phyloP scores from a whole-genome alignment of 768 basidiomycete species.

The Omphalotus guepiniiformis region DNA sequence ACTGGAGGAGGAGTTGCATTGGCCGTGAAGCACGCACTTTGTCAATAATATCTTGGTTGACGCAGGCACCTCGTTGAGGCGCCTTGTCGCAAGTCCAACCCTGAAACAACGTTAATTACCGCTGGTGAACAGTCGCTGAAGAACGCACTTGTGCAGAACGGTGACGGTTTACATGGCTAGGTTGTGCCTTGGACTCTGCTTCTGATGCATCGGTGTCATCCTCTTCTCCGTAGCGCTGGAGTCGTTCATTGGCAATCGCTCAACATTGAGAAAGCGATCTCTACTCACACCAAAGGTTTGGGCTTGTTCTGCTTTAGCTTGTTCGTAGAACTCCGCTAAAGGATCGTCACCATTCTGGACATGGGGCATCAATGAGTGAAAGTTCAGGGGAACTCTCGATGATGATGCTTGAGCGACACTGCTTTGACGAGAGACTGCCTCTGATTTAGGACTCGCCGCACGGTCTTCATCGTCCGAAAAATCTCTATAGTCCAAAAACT shows the following conservation, averaged over 20 bases:
- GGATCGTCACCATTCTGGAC: conserved; percentile 50
- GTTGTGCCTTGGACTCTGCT: conserved; percentile 14
- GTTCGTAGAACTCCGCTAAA: conserved; percentile 58
- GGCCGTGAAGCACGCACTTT: conserved; percentile 41
- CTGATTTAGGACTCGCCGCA: conserved; percentile 12
- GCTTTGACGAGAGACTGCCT: neutral
- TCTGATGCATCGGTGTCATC: conserved; percentile 28
- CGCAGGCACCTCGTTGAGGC: conserved; percentile 29
- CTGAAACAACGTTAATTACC: conserved; percentile 26
- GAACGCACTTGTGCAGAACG: conserved; percentile 23
- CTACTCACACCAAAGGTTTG: conserved; percentile 28
- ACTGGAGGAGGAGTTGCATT: neutral
- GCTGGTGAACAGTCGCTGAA: conserved; percentile 8
- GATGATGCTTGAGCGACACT: neutral
- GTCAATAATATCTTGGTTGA: conserved; percentile 72
- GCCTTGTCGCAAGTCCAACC: conserved; percentile 67
- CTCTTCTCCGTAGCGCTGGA: conserved; percentile 18
- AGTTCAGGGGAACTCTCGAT: conserved; percentile 5
- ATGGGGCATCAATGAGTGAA: neutral
- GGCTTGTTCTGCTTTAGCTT: conserved; percentile 48
- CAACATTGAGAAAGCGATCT: conserved; percentile 16
- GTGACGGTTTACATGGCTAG: too few relatives aligned
- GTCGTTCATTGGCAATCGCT: neutral
- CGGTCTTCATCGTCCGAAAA: conserved; percentile 25
- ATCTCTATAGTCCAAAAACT: conserved; percentile 22